These are phyloP conservation scores for Globisporangium yorkense DNA, from an alignment of 352 stramenopile genomes.

Conservation along the genomic window DNA sequence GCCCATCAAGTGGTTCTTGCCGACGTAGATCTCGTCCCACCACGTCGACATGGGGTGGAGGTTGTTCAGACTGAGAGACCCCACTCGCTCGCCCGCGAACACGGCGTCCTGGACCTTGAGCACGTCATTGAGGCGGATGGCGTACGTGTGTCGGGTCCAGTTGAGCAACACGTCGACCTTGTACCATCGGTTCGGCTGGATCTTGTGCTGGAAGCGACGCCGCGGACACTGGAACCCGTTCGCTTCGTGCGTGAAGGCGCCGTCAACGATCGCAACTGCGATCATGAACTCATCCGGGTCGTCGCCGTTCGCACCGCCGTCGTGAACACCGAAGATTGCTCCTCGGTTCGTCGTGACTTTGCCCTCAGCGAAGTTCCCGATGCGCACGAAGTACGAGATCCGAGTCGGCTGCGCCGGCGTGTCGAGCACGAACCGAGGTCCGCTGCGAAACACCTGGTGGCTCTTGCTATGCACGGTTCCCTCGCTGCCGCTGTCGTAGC, in stretches of 20 bases:
- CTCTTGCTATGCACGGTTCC: constrained; percentile 13
- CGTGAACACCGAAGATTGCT: constrained; percentile 54
- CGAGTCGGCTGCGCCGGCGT: constrained; percentile 31
- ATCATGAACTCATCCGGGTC: constrained; percentile 58
- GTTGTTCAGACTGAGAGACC: constrained; percentile 75
- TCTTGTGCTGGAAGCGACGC: constrained; percentile 36
- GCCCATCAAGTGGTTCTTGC: constrained; percentile 85
- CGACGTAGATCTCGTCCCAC: constrained; percentile 96
- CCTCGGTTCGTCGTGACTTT: constrained; percentile 45
- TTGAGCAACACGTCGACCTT: constrained; percentile 93
- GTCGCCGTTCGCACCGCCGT: not conserved
- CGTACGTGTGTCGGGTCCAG: constrained; percentile 78
- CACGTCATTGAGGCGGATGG: constrained; percentile 90
- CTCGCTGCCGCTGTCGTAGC: constrained; percentile 14
- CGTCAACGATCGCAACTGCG: constrained; percentile 55
- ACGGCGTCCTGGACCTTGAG: constrained; percentile 44
- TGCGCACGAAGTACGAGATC: constrained; percentile 74
- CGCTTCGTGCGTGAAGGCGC: constrained; percentile 59
- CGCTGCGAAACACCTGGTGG: constrained; percentile 34
- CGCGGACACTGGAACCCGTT: constrained; percentile 64
- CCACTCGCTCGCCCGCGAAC: constrained; percentile 50
- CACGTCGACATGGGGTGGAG: constrained; percentile 79
- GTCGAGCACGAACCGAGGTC: constrained; percentile 38
- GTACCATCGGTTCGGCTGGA: constrained; percentile 86
- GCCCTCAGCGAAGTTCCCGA: constrained; percentile 37